Evolutionary conservation across 768 basidiomycete species (phyloP), one percentile per base, ranked within the genome.

Genomic region (Calocybe indica): DNA sequence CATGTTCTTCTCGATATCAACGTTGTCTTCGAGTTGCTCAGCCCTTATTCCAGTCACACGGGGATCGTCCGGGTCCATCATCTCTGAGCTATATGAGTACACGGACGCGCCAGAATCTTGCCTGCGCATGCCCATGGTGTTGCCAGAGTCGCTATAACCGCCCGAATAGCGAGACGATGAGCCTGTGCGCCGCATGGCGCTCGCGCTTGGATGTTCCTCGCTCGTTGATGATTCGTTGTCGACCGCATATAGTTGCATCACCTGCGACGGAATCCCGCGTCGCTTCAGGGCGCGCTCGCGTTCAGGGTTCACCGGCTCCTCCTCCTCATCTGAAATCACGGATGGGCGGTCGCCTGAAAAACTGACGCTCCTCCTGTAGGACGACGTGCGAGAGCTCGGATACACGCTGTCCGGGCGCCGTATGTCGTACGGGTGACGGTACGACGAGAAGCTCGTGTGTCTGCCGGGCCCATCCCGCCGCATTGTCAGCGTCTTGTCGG

Each of bases 1-100:
- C 39, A 69, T 70, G 46, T 82, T 76, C 50, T 73, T 78, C 62
- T 83, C 82, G 12, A 82, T 62, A 49, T 85, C 84, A 30, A 79
- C 78, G 6, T 73, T 72, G 55, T 84, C 83, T 47, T 80, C 77
- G 32, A 78, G 65, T 47, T 71, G 69, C 50, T 67, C 66, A 45
- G 70, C 71, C 53, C 63, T 70, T 30, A 75, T 62, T 5, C 83
- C 83, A 38, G 82, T 87, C 15, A 88, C 67, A 37, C 75, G 71
- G 43, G 85, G 86, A 62, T 90, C 87, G 53, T 90, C 85, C 12
- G 79, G 74, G 58, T 91, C 88, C 35, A 85, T 62, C 6, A 76
- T 47, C 11, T 83, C 78, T 13, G 78, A 79, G 40, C 70, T 64
- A 36, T 53, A 48, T 12, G 71, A 70, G 15, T 47, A 62, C 42